These are phyloP conservation scores for Syncephalastrum sp. DNA, from an alignment of 371 early-diverging fungal genomes.

Conservation along the genomic window DNA sequence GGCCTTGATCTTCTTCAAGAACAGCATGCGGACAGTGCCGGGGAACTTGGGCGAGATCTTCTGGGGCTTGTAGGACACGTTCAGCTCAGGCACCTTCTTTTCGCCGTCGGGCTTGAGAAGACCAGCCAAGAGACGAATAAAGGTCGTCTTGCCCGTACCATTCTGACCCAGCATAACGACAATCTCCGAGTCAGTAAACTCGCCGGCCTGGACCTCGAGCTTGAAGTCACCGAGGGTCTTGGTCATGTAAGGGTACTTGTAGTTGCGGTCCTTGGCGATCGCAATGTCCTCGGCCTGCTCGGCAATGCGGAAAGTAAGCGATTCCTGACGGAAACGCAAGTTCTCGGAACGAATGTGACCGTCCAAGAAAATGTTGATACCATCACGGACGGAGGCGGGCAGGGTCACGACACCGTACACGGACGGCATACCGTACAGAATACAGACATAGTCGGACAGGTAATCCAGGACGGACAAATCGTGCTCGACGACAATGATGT, in stretches of 20 bases:
- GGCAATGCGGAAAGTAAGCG: constrained; percentile 93
- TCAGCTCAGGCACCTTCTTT: constrained; percentile 79
- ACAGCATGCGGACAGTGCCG: constrained; percentile 95
- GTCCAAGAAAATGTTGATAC: constrained; percentile 99
- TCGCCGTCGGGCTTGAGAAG: constrained; percentile 82
- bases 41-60: constrained; percentile 98
- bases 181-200: constrained; percentile 98
- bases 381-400: constrained; percentile 98
- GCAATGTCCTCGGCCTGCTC: constrained; percentile 67
- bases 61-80: constrained; percentile 98
- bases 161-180: constrained; percentile 99
- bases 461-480: constrained; percentile 99
- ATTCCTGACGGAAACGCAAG: constrained; percentile 99
- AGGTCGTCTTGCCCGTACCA: constrained; percentile 99
- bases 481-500: constrained; percentile 99
- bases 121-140: constrained; percentile 97
- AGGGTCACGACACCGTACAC: constrained; percentile 99
- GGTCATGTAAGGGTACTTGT: constrained; percentile 87
- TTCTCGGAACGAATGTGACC: constrained; percentile 99
- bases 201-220: constrained; percentile 82
- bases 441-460: constrained; percentile 99
- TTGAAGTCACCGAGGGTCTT: constrained; percentile 86
- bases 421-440: constrained; percentile 97
- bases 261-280: constrained; percentile 72
- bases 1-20: constrained; percentile 91